Conservation (phyloP, 257 asterid species). For the Pogostemon cablin region DNA sequence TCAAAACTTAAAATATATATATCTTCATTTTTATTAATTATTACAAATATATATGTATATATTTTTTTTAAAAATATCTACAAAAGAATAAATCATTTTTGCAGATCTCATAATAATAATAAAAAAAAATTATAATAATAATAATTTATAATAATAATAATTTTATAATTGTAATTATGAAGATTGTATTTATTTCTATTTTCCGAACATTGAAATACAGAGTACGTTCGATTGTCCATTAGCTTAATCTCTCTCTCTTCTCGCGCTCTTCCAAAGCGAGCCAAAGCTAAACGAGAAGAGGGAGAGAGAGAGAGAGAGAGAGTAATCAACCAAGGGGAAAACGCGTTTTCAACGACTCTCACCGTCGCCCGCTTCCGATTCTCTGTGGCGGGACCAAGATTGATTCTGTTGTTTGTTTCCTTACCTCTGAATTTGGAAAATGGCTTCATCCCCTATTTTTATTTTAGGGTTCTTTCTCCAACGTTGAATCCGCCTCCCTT, state of each 20-base stretch:
- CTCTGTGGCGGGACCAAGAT: conserved; percentile 32
- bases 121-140: no score
- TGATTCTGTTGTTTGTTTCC: conserved; percentile 22
- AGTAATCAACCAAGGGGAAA: not conserved
- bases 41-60: no score
- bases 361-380: conserved; percentile 35
- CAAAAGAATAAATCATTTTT: no score
- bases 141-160: no score
- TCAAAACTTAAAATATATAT: not conserved
- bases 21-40: no score
- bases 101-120: no score
- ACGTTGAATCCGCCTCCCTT: conserved; percentile 14
- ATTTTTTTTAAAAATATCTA: no score
- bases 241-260: conserved; percentile 37
- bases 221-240: conserved; percentile 30
- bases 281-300: conserved; percentile 21
- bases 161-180: not conserved
- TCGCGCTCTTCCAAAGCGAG: conserved; percentile 39
- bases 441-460: conserved; percentile 14
- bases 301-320: conserved; percentile 31
- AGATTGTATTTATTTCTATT: not conserved
- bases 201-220: conserved; percentile 22
- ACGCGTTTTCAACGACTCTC: conserved; percentile 37
- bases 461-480: conserved; percentile 36
- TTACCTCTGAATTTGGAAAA: conserved; percentile 20